These are phyloP conservation scores for Alternaria postmessia DNA, from an alignment of 2,329 filamentous ascomycete genomes.

Conservation along the genomic window DNA sequence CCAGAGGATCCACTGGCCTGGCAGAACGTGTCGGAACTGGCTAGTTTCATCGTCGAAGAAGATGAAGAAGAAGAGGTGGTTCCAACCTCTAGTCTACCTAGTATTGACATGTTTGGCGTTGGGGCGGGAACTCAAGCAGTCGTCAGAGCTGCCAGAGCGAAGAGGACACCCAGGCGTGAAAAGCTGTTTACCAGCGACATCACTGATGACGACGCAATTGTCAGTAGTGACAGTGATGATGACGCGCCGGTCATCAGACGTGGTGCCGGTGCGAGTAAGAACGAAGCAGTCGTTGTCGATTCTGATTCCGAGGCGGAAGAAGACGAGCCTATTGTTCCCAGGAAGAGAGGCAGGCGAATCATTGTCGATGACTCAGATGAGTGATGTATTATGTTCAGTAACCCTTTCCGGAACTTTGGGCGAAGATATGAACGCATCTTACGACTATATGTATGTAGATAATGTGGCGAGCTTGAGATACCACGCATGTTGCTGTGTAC, in stretches of 20 bases:
- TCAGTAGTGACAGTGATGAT: slow-evolving; percentile 48
- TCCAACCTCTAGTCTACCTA: slow-evolving; percentile 45
- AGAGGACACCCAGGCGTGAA: slow-evolving; percentile 30
- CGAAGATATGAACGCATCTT: neutral
- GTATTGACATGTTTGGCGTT: slow-evolving; percentile 35
- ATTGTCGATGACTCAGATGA: slow-evolving; percentile 46
- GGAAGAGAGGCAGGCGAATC: slow-evolving; percentile 39
- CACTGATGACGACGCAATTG: slow-evolving; percentile 43
- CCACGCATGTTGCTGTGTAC: neutral
- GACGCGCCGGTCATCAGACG: slow-evolving; percentile 25
- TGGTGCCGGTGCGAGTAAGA: slow-evolving; percentile 21
- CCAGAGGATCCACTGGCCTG: slow-evolving; percentile 53
- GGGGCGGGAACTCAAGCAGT: slow-evolving; percentile 47
- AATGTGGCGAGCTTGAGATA: neutral
- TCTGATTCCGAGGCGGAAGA: slow-evolving; percentile 35
- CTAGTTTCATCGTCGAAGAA: slow-evolving; percentile 56
- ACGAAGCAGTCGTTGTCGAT: slow-evolving; percentile 29
- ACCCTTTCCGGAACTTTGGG: neutral
- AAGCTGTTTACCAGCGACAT: slow-evolving; percentile 49
- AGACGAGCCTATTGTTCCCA: slow-evolving; percentile 30
- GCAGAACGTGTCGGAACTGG: slow-evolving; percentile 55
- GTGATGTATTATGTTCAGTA: neutral
- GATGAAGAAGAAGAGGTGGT: slow-evolving; percentile 47
- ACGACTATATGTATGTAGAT: neutral
- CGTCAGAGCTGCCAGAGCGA: slow-evolving; percentile 33